These are phyloP conservation scores for Talaromyces sp. DNA, from an alignment of 2,329 filamentous ascomycete species.

Conservation along the genomic window DNA sequence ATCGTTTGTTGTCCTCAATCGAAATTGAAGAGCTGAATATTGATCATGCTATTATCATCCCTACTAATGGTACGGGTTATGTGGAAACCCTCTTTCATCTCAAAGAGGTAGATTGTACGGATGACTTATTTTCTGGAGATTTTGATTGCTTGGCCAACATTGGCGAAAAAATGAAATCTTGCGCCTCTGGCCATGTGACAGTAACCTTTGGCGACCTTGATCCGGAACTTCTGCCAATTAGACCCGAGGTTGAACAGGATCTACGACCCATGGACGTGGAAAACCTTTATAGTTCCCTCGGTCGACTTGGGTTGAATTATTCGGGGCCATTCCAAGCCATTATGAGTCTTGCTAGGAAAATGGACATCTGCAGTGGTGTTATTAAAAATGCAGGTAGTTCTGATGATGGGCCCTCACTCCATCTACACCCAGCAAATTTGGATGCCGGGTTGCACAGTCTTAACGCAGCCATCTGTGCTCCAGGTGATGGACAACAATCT, in stretches of 20 bases:
- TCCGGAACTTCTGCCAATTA: not conserved
- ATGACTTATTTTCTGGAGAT: not conserved
- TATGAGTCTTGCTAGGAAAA: not conserved
- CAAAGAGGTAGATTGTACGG: not conserved
- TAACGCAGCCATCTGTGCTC: slow-evolving; percentile 16
- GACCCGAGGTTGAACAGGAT: not conserved
- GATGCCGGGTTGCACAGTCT: slow-evolving; percentile 2
- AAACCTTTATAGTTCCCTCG: slow-evolving; percentile 21
- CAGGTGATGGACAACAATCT: slow-evolving; percentile 13
- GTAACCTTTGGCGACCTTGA: not conserved
- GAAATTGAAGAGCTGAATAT: slow-evolving; percentile 21
- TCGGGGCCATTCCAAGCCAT: slow-evolving; percentile 17
- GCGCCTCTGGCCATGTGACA: not conserved
- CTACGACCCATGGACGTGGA: slow-evolving; percentile 16
- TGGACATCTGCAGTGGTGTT: not conserved
- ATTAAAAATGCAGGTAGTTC: not conserved
- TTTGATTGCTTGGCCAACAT: slow-evolving; percentile 7
- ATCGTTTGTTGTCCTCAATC: slow-evolving; percentile 15
- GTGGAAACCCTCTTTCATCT: not conserved
- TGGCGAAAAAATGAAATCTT: not conserved
- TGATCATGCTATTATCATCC: slow-evolving; percentile 19
- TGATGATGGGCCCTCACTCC: not conserved
- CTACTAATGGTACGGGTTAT: slow-evolving; percentile 14
- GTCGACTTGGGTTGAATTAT: slow-evolving; percentile 23
- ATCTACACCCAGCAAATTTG: slow-evolving; percentile 3